Evolutionary conservation across 139 green algal genomes (phyloP).

Genomic region (Chlamydomonas schloesseri): DNA sequence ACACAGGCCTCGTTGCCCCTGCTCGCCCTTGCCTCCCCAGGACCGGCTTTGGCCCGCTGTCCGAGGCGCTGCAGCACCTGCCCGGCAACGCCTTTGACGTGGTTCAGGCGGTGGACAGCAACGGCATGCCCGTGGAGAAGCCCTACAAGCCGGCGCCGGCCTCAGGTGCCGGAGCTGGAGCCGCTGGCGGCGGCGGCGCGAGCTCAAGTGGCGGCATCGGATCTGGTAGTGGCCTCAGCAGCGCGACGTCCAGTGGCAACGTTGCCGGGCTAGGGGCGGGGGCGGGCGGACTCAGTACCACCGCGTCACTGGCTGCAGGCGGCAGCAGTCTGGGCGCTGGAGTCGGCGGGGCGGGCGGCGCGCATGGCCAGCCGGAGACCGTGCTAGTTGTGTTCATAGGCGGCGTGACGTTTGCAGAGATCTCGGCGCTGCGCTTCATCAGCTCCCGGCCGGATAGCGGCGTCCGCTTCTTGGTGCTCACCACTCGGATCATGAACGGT

Average conservation of each 20-base stretch:
- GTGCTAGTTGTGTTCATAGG: conserved; percentile 92
- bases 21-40: background rate
- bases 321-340: too few relatives aligned
- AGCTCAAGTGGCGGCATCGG: too few relatives aligned
- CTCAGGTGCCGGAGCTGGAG: background rate
- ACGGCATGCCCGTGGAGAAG: conserved; percentile 45
- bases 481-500: conserved; percentile 88
- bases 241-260: background rate
- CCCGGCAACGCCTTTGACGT: conserved; percentile 85
- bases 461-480: conserved; percentile 84
- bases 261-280: too few relatives aligned
- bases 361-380: conserved; percentile 25
- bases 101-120: conserved; percentile 66
- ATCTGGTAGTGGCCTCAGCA: too few relatives aligned
- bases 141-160: background rate
- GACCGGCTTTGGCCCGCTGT: conserved; percentile 46
- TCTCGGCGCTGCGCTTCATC: conserved; percentile 88
- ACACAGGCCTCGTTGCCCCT: too few relatives aligned
- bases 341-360: too few relatives aligned
- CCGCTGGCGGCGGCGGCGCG: background rate
- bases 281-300: background rate
- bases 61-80: conserved; percentile 73
- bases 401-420: conserved; percentile 91
- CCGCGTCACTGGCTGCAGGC: background rate
- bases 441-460: conserved; percentile 55